These are phyloP conservation scores for Ceratocystiopsis minuta DNA, from an alignment of 2,329 filamentous ascomycete genomes.

Conservation along the genomic window DNA sequence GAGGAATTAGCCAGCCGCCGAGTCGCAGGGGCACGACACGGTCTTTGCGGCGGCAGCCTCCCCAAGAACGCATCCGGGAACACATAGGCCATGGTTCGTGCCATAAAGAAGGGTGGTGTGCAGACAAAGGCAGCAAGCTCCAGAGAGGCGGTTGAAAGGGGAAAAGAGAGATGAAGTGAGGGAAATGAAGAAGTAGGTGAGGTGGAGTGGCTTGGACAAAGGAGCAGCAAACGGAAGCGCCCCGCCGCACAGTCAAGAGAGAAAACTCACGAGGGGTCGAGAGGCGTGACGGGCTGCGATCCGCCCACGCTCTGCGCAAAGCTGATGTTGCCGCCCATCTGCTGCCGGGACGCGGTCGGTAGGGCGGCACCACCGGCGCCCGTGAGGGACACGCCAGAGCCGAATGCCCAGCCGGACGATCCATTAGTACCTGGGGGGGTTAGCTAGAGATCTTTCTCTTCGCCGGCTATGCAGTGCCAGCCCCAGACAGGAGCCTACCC, in stretches of 20 bases:
- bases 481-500: constrained; percentile 23
- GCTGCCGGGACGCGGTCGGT: constrained; percentile 29
- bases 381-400: constrained; percentile 42
- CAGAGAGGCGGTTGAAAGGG: no score
- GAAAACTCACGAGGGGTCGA: constrained; percentile 46
- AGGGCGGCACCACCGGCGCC: constrained; percentile 24
- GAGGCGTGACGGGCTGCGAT: constrained; percentile 41
- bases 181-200: no score
- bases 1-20: no score
- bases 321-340: constrained; percentile 41
- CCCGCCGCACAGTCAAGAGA: neutral
- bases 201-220: no score
- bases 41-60: no score
- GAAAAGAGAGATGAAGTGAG: no score
- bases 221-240: no score
- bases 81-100: no score
- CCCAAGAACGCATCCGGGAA: no score
- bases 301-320: constrained; percentile 49
- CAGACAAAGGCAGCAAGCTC: neutral
- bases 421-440: constrained; percentile 25
- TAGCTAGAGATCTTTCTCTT: neutral
- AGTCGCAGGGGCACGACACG: no score
- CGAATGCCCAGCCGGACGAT: constrained; percentile 41
- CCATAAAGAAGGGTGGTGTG: no score
- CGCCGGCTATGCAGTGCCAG: no score